Evolutionary conservation across 2,329 filamentous ascomycete species (phyloP), one percentile per base, ranked within the genome.

Genomic region (Fusarium newnesense): DNA sequence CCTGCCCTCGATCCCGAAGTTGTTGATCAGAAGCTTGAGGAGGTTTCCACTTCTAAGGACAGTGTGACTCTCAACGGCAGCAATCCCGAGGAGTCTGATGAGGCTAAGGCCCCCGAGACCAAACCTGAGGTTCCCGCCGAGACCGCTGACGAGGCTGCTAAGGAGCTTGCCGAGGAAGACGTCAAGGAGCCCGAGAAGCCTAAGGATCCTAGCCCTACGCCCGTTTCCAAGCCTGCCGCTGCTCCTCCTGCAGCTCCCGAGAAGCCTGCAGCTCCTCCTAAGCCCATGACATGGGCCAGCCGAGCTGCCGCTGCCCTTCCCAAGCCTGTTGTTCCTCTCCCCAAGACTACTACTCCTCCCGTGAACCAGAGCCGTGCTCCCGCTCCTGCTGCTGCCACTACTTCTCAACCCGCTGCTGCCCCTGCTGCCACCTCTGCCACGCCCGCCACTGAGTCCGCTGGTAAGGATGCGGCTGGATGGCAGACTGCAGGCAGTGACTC

Each of bases 401-500:
- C 75, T 28, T 74, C 76, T 39, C 75, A 76, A 53, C 81, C 84
- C 54, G 81, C 87, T 60, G 61, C 84, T 21, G 79, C 85, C 67
- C 56, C 79, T 37, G 72, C 83, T 34, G 76, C 85, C 50, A 78
- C 78, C 26, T 68, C 83, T 34, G 74, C 83, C 52, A 77, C 85
- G 53, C 74, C 84, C 56, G 73, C 84, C 53, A 77, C 84, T 52
- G 81, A 85, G 80, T 79, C 77, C 44, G 78, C 85, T 34, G 78
- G 76, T 73, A 91, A 87, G 87, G 89, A 93, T 70, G 54, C 68
- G 16, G 71, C 83, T 42, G 85, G 86, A 67, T 99, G 96, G 96
- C 96, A 97, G 83, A 96, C 93, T 54, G 96, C 94, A 62, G 92
- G 92, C 65, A 89, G 91, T 63, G 93, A 97, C 83, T 92, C 92